Evolutionary conservation across 1,139 yeast species (phyloP).

Genomic region (Yamadazyma kanchanaburiensis): DNA sequence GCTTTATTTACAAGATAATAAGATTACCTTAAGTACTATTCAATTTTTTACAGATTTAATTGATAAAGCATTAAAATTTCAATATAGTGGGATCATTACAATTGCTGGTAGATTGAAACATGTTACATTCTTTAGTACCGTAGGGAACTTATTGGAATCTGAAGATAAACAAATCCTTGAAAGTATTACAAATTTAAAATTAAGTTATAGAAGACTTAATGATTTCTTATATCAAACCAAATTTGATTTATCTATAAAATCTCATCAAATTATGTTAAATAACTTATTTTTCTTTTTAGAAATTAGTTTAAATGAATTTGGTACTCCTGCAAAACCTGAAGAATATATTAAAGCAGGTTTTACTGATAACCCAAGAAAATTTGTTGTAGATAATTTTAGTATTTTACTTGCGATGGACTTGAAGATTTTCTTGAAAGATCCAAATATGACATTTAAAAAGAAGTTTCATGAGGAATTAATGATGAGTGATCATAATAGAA

Average conservation of each 20-base stretch:
- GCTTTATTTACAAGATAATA: slow-evolving; percentile 41
- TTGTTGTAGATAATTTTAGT: slow-evolving; percentile 40
- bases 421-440: slow-evolving; percentile 49
- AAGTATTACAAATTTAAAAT: slow-evolving; percentile 30
- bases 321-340: slow-evolving; percentile 43
- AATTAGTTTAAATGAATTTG: slow-evolving; percentile 42
- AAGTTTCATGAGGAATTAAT: slow-evolving; percentile 57
- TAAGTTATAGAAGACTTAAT: slow-evolving; percentile 36
- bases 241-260: slow-evolving; percentile 37
- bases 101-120: slow-evolving; percentile 44
- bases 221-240: slow-evolving; percentile 32
- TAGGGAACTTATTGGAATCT: slow-evolving; percentile 39
- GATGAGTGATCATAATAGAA: slow-evolving; percentile 42
- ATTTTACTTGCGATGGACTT: slow-evolving; percentile 48
- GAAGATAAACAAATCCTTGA: slow-evolving; percentile 34
- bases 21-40: slow-evolving; percentile 42
- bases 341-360: slow-evolving; percentile 48
- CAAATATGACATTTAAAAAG: slow-evolving; percentile 57
- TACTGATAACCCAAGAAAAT: slow-evolving; percentile 41
- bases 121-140: slow-evolving; percentile 41
- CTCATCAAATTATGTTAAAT: slow-evolving; percentile 42
- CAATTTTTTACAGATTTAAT: slow-evolving; percentile 47
- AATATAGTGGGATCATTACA: slow-evolving; percentile 39
- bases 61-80: slow-evolving; percentile 37
- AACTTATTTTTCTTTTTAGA: slow-evolving; percentile 41